Percentiles rank a stretch among this genome's conserved stretches.
Conservation (phyloP, 371 early-diverging fungal genomes). For the Circinella umbellata region DNA sequence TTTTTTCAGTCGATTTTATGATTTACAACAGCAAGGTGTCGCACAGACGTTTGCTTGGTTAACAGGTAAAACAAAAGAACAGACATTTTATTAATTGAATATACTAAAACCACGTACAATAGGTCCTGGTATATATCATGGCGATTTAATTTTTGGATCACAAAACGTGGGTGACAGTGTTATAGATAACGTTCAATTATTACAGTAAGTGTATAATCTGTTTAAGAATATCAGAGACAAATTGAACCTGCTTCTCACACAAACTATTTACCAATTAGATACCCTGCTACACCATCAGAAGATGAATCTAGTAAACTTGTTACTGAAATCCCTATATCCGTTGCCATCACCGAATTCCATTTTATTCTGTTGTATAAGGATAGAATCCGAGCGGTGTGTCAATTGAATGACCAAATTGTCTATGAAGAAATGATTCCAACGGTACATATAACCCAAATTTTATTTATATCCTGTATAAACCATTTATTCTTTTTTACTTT, state of each 20-base stretch:
- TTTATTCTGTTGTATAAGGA: conserved; percentile 80
- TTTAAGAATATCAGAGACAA: neutral
- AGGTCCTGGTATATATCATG: conserved; percentile 85
- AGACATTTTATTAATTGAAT: neutral
- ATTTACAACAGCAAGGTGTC: conserved; percentile 67
- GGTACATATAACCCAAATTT: conserved; percentile 28
- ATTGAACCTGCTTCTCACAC: neutral
- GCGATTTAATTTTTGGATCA: conserved; percentile 77
- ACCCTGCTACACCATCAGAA: conserved; percentile 61
- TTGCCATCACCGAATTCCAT: conserved; percentile 89
- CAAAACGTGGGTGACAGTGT: conserved; percentile 81
- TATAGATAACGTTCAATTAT: conserved; percentile 73
- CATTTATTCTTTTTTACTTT: too few species aligned
- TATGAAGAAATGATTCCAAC: conserved; percentile 80
- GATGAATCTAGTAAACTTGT: conserved; percentile 42
- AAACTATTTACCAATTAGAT: conserved; percentile 22
- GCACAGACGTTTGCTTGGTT: conserved; percentile 81
- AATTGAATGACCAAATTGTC: conserved; percentile 79
- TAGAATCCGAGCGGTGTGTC: conserved; percentile 76
- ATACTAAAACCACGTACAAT: conserved; percentile 11
- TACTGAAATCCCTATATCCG: conserved; percentile 70
- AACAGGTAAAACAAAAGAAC: conserved; percentile 47
- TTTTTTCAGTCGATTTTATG: conserved; percentile 70
- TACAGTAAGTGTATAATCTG: conserved; percentile 60
- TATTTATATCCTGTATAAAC: too few species aligned